A percentile compares a stretch with the other conserved stretches of the same genome.
Conservation (phyloP, 2,329 filamentous ascomycete genomes). For the Penicillium sp. region DNA sequence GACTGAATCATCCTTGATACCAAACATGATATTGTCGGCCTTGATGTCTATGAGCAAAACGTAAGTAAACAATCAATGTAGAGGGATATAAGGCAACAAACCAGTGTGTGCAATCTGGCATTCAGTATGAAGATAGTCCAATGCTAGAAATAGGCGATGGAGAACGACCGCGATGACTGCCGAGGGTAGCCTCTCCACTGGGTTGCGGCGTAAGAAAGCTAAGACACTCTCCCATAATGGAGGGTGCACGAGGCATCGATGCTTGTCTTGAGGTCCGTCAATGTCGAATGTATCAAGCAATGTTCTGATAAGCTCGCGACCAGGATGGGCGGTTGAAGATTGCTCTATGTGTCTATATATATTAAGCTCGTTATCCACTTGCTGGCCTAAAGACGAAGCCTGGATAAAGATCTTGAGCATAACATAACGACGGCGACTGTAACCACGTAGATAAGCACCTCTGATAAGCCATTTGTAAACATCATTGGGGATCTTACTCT, state of each 20-base stretch:
- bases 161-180: conserved; percentile 5
- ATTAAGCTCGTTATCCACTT: conserved; percentile 37
- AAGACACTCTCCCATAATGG: conserved; percentile 46
- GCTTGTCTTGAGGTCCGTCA: conserved; percentile 27
- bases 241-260: conserved; percentile 39
- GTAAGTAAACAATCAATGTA: background rate
- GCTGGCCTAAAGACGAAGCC: conserved; percentile 26
- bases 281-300: conserved; percentile 37
- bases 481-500: no score
- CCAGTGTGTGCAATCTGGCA: conserved; percentile 9
- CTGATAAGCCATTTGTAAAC: no score
- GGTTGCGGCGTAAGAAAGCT: conserved; percentile 43
- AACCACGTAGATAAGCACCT: no score
- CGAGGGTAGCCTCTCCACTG: conserved; percentile 34
- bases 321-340: conserved; percentile 26
- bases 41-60: conserved; percentile 41
- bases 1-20: conserved; percentile 41
- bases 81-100: background rate
- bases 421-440: conserved; percentile 28
- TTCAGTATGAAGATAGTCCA: conserved; percentile 13
- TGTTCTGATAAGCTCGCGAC: conserved; percentile 28
- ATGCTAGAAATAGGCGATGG: conserved; percentile 10
- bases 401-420: conserved; percentile 31
- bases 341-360: conserved; percentile 45
- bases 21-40: conserved; percentile 49